phyloP scores from a whole-genome alignment of 78 protist genomes.

The Carpediemonas membranifera region DNA sequence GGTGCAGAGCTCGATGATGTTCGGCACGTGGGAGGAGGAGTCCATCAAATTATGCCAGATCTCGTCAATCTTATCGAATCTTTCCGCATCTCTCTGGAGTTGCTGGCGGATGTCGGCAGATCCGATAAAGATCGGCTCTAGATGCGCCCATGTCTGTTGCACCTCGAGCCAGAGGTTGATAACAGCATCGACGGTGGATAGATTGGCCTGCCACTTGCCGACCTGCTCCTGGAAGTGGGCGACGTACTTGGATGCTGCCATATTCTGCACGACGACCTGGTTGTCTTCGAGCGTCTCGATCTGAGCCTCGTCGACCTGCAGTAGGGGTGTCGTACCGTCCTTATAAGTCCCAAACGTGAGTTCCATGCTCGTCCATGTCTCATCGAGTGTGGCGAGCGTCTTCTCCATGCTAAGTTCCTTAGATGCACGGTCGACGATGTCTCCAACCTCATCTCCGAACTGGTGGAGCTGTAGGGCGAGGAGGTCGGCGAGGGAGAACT shows the following conservation, averaged over 20 bases:
- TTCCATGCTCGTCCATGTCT: background rate
- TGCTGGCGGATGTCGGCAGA: conserved; percentile 70
- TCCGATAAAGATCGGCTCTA: conserved; percentile 66
- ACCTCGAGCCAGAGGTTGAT: conserved; percentile 53
- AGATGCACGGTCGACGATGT: conserved; percentile 30
- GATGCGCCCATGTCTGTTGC: conserved; percentile 62
- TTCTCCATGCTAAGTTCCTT: conserved; percentile 30
- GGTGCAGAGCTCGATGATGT: conserved; percentile 41
- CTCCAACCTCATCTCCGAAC: conserved; percentile 44
- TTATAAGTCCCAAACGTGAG: background rate
- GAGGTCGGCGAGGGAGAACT: conserved; percentile 43
- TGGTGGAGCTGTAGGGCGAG: conserved; percentile 49
- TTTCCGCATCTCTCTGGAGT: conserved; percentile 68
- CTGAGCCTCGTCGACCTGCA: conserved; percentile 28
- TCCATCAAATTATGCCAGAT: conserved; percentile 44
- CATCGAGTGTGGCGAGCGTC: background rate
- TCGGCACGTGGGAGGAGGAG: conserved; percentile 8
- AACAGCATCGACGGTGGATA: conserved; percentile 49
- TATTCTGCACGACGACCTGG: conserved; percentile 30
- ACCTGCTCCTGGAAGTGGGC: conserved; percentile 42
- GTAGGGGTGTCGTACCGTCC: conserved; percentile 2
- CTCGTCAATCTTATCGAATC: conserved; percentile 61
- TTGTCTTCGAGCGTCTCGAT: conserved; percentile 40
- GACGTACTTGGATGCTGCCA: conserved; percentile 14
- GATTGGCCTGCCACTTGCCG: conserved; percentile 44